Evolutionary conservation across 1,284 basidiomycete species (phyloP), one percentile per base, ranked within the genome.

Genomic region (Moesziomyces globuligerus): DNA sequence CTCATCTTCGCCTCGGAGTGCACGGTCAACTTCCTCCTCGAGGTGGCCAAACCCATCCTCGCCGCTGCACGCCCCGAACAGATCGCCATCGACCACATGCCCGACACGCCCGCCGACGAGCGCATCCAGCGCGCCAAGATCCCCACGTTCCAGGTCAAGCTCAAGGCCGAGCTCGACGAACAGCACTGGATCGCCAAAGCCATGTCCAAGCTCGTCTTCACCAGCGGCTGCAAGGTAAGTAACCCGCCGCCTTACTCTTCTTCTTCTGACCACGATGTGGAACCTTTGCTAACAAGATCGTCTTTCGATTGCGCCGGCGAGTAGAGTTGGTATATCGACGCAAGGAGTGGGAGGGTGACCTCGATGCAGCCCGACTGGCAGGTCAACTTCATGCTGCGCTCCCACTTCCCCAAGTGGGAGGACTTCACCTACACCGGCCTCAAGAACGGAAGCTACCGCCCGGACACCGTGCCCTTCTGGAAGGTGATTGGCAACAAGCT

Each of bases 291-390:
- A 17, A 34, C 15, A 3, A n/a, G n/a, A 6, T 34, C 32, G 15
- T n/a, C 1, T 17, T 34, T 34, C 32, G 32, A 17, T 34, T 17
- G 32, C 17, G 32, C 17, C 3, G 2, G 2, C 15, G 1, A 34
- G n/a, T 17, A 34, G 41, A 53, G 57, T 21, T 81, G 79, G 79
- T 81, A 81, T 64, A 64, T 75, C 38, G 77, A 81, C 48, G 20
- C 55, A 7, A 65, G 53, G 25, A 60, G 60, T 11, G 77, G 75
- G 1, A 45, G 77, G 15, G 70, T 80, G 3, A 74, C 77, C 3
- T 73, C 72, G 25, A 60, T 81, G 45, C 69, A 80, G 48, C 78
- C 78, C 15, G 77, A 77, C 52, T 80, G 72, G 71, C 79, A 81
- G 65, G 57, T 72, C 45, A 67, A 65, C 24, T 71, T 74, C 29